These are phyloP conservation scores for Sporothrix luriei DNA, from an alignment of 2,329 filamentous ascomycete genomes.

Conservation along the genomic window DNA sequence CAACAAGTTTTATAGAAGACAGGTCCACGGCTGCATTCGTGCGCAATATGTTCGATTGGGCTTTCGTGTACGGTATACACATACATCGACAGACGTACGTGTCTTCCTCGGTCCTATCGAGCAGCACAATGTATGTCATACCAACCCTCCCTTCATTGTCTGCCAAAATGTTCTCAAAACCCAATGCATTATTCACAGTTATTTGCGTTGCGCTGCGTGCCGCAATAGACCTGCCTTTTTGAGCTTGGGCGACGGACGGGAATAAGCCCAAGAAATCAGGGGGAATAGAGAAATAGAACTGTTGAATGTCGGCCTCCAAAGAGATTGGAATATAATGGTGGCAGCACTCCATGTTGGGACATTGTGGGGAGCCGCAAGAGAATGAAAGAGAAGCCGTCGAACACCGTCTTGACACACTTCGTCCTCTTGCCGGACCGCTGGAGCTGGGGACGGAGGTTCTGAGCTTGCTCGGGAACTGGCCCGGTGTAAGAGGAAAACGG, in stretches of 20 bases:
- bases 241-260: conserved; percentile 15
- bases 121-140: neutral
- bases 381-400: neutral
- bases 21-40: neutral
- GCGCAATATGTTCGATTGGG: neutral
- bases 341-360: neutral
- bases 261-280: neutral
- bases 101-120: neutral
- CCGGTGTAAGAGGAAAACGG: neutral
- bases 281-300: neutral
- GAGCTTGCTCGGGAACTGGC: neutral
- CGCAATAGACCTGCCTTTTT: conserved; percentile 32
- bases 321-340: conserved; percentile 20
- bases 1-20: neutral
- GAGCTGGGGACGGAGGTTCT: neutral
- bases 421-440: too few species aligned
- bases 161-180: neutral
- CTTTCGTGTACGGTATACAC: neutral
- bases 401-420: neutral
- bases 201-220: conserved; percentile 8
- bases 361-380: neutral
- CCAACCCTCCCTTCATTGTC: too few species aligned
- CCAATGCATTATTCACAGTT: conserved; percentile 27
- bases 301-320: too few species aligned
- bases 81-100: neutral